Conservation (phyloP, 352 stramenopile species). For the Phytophthora crassamura region DNA sequence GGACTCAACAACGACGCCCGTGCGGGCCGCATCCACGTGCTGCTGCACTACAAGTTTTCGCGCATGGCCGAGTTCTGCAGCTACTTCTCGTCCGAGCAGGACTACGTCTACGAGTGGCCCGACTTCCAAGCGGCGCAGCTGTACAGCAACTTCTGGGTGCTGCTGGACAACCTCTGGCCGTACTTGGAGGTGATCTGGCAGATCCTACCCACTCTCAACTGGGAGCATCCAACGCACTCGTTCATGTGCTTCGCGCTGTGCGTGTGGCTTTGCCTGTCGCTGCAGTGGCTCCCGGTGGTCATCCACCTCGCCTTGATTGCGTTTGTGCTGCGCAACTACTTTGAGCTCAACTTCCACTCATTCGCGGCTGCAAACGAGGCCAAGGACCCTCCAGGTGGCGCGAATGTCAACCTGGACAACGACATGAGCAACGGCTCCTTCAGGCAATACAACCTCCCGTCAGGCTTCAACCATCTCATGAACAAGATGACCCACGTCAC, state of each 20-base stretch:
- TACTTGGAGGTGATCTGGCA: conserved; percentile 88
- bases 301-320: conserved; percentile 83
- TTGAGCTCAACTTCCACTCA: conserved; percentile 85
- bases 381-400: conserved; percentile 44
- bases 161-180: conserved; percentile 85
- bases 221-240: conserved; percentile 84
- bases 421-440: conserved; percentile 61
- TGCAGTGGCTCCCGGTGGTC: conserved; percentile 84
- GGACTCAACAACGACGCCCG: conserved; percentile 85
- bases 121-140: conserved; percentile 83
- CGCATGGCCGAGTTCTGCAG: conserved; percentile 86
- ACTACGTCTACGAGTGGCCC: conserved; percentile 81
- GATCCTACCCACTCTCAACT: conserved; percentile 85
- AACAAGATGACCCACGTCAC: conserved; percentile 92
- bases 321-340: conserved; percentile 86
- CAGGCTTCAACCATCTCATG: conserved; percentile 88
- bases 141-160: conserved; percentile 90
- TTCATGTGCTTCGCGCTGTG: conserved; percentile 88
- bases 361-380: conserved; percentile 58
- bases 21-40: conserved; percentile 82
- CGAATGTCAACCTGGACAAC: conserved; percentile 27
- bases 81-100: conserved; percentile 78
- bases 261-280: conserved; percentile 84
- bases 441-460: conserved; percentile 81
- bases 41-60: conserved; percentile 90